Evolutionary conservation across 495 filamentous ascomycete genomes (phyloP).

Genomic region (Cudoniella acicularis): DNA sequence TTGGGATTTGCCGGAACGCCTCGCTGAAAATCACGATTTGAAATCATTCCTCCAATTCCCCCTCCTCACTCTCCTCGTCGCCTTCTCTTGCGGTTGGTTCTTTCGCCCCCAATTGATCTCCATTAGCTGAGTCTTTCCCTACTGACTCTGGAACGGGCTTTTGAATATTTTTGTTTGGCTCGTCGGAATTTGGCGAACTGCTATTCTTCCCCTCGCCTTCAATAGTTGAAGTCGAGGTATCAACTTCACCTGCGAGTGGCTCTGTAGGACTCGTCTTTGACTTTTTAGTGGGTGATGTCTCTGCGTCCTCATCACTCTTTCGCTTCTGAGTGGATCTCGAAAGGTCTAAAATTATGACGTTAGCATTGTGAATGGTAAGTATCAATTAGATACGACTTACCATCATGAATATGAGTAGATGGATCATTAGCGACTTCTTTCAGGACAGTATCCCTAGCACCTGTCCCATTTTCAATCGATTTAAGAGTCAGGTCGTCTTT

Average conservation of each 20-base stretch:
- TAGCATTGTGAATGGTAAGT: conserved; percentile 27
- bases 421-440: conserved; percentile 46
- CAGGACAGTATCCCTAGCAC: conserved; percentile 32
- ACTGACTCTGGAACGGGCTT: not conserved
- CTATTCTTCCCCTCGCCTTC: no score
- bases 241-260: no score
- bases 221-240: no score
- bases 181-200: no score
- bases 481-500: not conserved
- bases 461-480: not conserved
- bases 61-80: conserved; percentile 11
- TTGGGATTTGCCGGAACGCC: not conserved
- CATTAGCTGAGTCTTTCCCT: not conserved
- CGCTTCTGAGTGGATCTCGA: conserved; percentile 21
- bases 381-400: conserved; percentile 3
- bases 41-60: conserved; percentile 12
- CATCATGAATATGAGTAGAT: conserved; percentile 29
- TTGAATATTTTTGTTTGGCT: conserved; percentile 8
- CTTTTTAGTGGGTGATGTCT: not conserved
- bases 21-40: not conserved
- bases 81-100: not conserved
- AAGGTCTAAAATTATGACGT: conserved; percentile 30
- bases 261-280: no score
- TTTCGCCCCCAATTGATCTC: not conserved
- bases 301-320: not conserved